Evolutionary conservation across 768 basidiomycete genomes (phyloP), one percentile per base, ranked within the genome.

Genomic region (Tricholomella constricta): DNA sequence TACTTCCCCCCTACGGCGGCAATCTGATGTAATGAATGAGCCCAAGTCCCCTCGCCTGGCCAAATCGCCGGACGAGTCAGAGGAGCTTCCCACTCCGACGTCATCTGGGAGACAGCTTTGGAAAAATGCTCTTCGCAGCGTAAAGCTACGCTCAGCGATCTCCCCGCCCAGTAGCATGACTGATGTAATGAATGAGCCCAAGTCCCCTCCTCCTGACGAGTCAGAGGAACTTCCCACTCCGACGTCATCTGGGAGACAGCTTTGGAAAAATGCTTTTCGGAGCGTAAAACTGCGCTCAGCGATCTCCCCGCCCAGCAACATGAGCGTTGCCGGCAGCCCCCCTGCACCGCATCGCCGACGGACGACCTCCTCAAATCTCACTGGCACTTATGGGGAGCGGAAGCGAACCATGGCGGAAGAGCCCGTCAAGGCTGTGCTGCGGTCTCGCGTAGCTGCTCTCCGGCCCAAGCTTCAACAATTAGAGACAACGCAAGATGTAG

Each of bases 401-500:
- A 68, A 63, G 48, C 59, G 64, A 41, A 60, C 61, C 6, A 51
- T 54, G 12, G 54, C 65, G 19, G 73, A 77, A 14, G 69, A 68
- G 51, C 65, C 73, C 7, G 47, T 70, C 15, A 66, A 70, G 32
- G 69, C 69, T 7, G 64, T 77, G 15, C 65, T 77, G 35, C 72
- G 74, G 17, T 83, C 85, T 15, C 78, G 86, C n/a, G 69, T 88
- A 4, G 73, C 80, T 20, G 67, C 68, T 6, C 67, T 89, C 40
- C 71, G 78, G n/a, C 81, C 84, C 14, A 83, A 78, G 56, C 67
- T 91, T 49, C 75, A 72, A 52, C 72, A 71, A 38, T 62, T 89
- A 57, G 74, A 78, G 48, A 66, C 78, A 8, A 83, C 81, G 0
- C 80, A 88, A 61, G 85, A 83, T 55, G 65, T 88, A 19, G 78